These are phyloP conservation scores for Suillus subluteus DNA, from an alignment of 768 basidiomycete species.

Conservation along the genomic window DNA sequence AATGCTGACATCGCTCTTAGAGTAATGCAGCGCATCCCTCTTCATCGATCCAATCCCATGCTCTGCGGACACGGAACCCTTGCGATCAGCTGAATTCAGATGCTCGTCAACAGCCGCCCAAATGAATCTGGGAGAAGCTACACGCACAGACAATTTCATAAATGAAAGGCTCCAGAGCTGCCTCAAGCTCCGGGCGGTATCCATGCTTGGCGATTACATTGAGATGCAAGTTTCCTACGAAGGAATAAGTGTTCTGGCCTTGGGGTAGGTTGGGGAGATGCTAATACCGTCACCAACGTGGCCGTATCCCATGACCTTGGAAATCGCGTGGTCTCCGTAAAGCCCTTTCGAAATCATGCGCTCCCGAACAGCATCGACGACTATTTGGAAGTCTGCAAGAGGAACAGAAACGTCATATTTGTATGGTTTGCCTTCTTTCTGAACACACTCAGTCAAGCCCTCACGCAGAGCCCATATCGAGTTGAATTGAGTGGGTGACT, in stretches of 20 bases:
- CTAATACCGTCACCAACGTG: constrained; percentile 93
- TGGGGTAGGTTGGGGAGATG: constrained; percentile 11
- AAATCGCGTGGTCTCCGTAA: constrained; percentile 72
- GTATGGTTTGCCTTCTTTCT: constrained; percentile 93
- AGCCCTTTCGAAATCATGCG: constrained; percentile 71
- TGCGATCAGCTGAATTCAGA: constrained; percentile 58
- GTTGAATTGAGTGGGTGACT: constrained; percentile 86
- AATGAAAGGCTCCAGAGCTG: constrained; percentile 90
- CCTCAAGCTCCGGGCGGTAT: constrained; percentile 83
- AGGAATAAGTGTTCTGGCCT: not conserved
- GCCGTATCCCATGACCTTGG: constrained; percentile 89
- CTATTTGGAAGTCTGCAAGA: constrained; percentile 79
- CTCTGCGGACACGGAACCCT: constrained; percentile 95
- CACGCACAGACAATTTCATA: constrained; percentile 87
- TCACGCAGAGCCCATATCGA: constrained; percentile 93
- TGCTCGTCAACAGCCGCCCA: not conserved
- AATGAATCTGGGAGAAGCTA: not conserved
- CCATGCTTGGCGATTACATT: constrained; percentile 79
- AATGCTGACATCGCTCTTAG: constrained; percentile 79
- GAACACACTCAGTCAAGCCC: constrained; percentile 87
- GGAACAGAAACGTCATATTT: constrained; percentile 97
- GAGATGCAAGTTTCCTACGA: constrained; percentile 87
- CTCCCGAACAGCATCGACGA: constrained; percentile 81
- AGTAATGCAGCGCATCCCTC: constrained; percentile 85
- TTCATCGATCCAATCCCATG: constrained; percentile 98